A percentile compares a stretch with the other conserved stretches of the same genome.
Evolutionary conservation across 2,329 filamentous ascomycete species (phyloP).

Genomic region (Parasarocladium wereldwijsianum): DNA sequence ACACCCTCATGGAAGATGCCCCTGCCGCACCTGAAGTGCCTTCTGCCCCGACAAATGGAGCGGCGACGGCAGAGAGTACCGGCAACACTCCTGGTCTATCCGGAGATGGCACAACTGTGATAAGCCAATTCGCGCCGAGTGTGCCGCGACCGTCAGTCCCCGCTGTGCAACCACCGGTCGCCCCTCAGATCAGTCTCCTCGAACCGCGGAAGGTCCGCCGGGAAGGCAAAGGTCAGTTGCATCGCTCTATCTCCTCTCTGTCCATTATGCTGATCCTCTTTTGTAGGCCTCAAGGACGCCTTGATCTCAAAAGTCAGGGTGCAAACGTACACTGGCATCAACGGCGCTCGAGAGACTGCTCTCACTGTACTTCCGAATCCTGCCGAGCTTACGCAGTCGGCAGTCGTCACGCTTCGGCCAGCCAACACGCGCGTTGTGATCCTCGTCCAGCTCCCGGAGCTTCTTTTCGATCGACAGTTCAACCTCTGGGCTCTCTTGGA

Average conservation of each 20-base stretch:
- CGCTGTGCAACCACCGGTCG: conserved; percentile 10
- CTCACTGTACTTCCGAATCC: conserved; percentile 51
- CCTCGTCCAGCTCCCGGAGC: conserved; percentile 47
- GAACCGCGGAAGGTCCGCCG: conserved; percentile 23
- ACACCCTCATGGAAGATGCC: conserved; percentile 2
- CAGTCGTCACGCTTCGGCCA: conserved; percentile 54
- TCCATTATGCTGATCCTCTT: conserved; percentile 11
- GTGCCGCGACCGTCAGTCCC: conserved; percentile 6
- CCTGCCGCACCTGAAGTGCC: conserved; percentile 13
- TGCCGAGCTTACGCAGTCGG: conserved; percentile 53
- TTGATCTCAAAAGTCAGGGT: conserved; percentile 53
- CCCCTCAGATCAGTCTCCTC: conserved; percentile 16
- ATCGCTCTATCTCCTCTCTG: neutral
- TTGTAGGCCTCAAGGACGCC: conserved; percentile 39
- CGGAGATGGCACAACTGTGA: conserved; percentile 10
- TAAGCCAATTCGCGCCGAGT: conserved; percentile 2
- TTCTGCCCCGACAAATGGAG: conserved; percentile 20
- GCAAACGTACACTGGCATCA: conserved; percentile 52
- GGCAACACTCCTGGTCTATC: conserved; percentile 13
- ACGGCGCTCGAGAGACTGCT: conserved; percentile 44
- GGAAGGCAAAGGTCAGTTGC: conserved; percentile 25
- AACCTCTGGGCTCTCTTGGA: conserved; percentile 64
- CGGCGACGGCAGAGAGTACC: conserved; percentile 12
- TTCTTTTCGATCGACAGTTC: conserved; percentile 53
- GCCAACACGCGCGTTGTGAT: conserved; percentile 60